Evolutionary conservation across 192 early-diverging fungal species (phyloP), one percentile per base, ranked within the genome.

Genomic region (Coemansia sp.): DNA sequence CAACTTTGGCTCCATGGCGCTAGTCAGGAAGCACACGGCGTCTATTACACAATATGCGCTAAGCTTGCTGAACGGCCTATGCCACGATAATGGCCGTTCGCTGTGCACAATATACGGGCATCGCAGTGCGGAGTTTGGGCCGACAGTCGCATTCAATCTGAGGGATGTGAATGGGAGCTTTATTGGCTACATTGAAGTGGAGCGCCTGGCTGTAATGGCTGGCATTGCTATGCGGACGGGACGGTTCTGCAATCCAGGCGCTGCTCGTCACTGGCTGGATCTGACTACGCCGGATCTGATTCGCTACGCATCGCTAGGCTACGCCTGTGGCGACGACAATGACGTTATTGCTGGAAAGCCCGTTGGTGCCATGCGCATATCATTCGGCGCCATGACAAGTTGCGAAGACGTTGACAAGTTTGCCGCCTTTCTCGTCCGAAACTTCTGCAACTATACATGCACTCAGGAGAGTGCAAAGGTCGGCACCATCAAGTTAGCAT

Each of bases 211-310:
- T 10, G 74, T 75, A 27, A 77, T 89, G 71, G 72, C 87, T 19
- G 79, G 87, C 19, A 89, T 95, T 32, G 87, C 91, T 57, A 48
- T 95, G 31, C 85, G 94, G 0, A 73, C 87, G 0, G 94, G 94
- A 0, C 85, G 91, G 31, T 90, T 89, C 72, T 95, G 94, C 84
- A 95, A 95, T 63, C 91, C 91, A 17, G 94, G 94, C 32, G 89
- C 92, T 1, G 80, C 88, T 32, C 86, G 92, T 34, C 69, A 70
- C 10, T 89, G 89, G 87, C 78, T 94, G 4, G 45, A 80, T n/a
- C 64, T 95, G 6, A 73, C 84, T 1, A 65, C 86, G 0, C 72
- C 80, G 0, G 81, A 90, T 3, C 69, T 92, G 3, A 44, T 83
- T 67, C 37, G 68, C 65, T 53, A 89, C 74, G 39, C 79, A 67